Evolutionary conservation across 176 grass and related monocot genomes (phyloP).

Genomic region (Calamus simplicifolius): DNA sequence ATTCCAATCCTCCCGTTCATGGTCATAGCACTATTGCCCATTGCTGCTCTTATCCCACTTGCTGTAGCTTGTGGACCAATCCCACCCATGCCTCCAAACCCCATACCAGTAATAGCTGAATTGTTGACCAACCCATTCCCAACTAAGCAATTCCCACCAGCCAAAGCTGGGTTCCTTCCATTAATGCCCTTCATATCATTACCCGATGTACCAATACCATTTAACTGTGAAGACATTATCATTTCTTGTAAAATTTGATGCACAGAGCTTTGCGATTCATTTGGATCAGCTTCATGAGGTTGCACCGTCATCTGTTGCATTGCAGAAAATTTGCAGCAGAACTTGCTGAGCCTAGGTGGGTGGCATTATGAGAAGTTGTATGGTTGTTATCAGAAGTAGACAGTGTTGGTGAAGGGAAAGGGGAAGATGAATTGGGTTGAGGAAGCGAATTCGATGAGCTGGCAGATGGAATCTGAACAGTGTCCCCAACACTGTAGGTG

Average conservation of each 20-base stretch:
- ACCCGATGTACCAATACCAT: slow-evolving; percentile 31
- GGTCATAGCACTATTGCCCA: slow-evolving; percentile 42
- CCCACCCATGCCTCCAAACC: slow-evolving; percentile 33
- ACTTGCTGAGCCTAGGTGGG: slow-evolving; percentile 37
- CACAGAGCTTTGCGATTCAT: slow-evolving; percentile 81
- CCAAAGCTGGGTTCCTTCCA: slow-evolving; percentile 34
- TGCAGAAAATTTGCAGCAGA: slow-evolving; percentile 34
- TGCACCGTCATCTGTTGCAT: slow-evolving; percentile 48
- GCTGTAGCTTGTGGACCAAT: slow-evolving; percentile 25
- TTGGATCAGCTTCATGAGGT: slow-evolving; percentile 49
- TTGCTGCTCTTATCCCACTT: slow-evolving; percentile 27
- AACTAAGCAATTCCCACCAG: slow-evolving; percentile 46
- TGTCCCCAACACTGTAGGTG: slow-evolving; percentile 18
- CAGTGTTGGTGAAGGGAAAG: slow-evolving; percentile 37
- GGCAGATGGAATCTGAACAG: slow-evolving; percentile 21
- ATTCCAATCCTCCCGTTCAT: slow-evolving; percentile 64
- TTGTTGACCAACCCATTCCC: slow-evolving; percentile 46
- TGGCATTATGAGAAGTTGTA: slow-evolving; percentile 39
- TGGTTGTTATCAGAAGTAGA: slow-evolving; percentile 42
- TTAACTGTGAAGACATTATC: slow-evolving; percentile 82
- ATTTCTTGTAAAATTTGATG: slow-evolving; percentile 80
- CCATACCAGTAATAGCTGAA: slow-evolving; percentile 44
- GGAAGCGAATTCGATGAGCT: slow-evolving; percentile 19
- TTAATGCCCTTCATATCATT: slow-evolving; percentile 62
- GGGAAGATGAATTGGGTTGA: slow-evolving; percentile 45